Evolutionary conservation across 306 rosid genomes (phyloP).

Genomic region (Castanea crenata): DNA sequence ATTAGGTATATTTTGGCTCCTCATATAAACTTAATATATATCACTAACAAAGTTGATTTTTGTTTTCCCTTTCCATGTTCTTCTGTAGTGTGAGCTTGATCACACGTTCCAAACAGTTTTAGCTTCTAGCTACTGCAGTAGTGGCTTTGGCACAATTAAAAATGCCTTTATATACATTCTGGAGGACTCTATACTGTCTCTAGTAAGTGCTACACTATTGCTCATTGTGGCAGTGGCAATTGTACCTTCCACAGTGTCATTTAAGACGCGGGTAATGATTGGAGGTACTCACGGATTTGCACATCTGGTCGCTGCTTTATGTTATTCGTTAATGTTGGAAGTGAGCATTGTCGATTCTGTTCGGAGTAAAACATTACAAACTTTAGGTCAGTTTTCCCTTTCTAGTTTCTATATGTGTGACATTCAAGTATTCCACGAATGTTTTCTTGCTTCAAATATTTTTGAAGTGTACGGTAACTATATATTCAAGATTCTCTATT

Average conservation of each 20-base stretch:
- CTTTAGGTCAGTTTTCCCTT: constrained; percentile 57
- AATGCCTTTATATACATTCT: constrained; percentile 69
- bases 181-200: constrained; percentile 67
- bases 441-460: background rate
- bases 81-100: constrained; percentile 69
- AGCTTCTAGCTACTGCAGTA: constrained; percentile 59
- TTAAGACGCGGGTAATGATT: constrained; percentile 60
- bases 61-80: constrained; percentile 5
- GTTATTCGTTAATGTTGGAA: constrained; percentile 83
- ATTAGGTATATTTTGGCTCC: no score
- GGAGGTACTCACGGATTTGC: constrained; percentile 85
- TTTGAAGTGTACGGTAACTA: background rate
- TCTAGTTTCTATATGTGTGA: constrained; percentile 14
- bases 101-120: constrained; percentile 76
- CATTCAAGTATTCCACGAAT: no score
- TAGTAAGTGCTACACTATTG: constrained; percentile 63
- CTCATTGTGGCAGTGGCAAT: constrained; percentile 61
- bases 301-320: constrained; percentile 76
- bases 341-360: constrained; percentile 62
- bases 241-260: constrained; percentile 77
- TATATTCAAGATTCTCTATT: no score
- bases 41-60: background rate
- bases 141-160: constrained; percentile 74
- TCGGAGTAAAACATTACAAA: constrained; percentile 66
- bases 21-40: no score